These are phyloP conservation scores for Tolypocladium pustulatum DNA, from an alignment of 2,329 filamentous ascomycete species.

Conservation along the genomic window DNA sequence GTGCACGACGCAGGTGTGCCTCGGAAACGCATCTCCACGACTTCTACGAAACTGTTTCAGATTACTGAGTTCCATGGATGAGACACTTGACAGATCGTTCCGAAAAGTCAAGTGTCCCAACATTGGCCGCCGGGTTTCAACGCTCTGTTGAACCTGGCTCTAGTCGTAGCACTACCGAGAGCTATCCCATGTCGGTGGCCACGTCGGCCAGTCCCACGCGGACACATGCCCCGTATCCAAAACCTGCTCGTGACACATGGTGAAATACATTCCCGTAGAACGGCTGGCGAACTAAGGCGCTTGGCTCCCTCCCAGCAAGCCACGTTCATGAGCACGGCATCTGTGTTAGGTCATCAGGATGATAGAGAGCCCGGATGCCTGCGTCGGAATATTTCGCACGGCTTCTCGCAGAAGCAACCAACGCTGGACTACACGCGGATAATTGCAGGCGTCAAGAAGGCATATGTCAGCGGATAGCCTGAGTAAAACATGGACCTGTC, in stretches of 20 bases:
- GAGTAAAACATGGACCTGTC: background rate
- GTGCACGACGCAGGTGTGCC: background rate
- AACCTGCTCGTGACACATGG: background rate
- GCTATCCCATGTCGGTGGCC: background rate
- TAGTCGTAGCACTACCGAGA: background rate
- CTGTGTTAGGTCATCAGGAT: background rate
- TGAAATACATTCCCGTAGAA: background rate
- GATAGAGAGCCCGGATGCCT: background rate
- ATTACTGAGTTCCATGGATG: background rate
- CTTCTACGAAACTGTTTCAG: background rate
- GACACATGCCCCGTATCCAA: background rate
- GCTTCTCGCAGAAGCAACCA: background rate
- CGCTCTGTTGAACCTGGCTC: background rate
- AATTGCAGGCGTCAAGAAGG: background rate
- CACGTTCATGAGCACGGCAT: background rate
- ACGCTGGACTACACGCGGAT: background rate
- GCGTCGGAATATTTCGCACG: slow-evolving; percentile 1
- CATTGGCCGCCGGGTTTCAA: background rate
- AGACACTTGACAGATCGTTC: background rate
- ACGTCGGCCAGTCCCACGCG: background rate
- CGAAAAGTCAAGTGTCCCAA: background rate
- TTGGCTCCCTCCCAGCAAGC: background rate
- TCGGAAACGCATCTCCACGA: background rate
- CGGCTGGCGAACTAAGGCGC: background rate
- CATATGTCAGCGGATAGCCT: background rate